Evolutionary conservation across 352 stramenopile species (phyloP).

Genomic region (Globisporangium megalacanthum): DNA sequence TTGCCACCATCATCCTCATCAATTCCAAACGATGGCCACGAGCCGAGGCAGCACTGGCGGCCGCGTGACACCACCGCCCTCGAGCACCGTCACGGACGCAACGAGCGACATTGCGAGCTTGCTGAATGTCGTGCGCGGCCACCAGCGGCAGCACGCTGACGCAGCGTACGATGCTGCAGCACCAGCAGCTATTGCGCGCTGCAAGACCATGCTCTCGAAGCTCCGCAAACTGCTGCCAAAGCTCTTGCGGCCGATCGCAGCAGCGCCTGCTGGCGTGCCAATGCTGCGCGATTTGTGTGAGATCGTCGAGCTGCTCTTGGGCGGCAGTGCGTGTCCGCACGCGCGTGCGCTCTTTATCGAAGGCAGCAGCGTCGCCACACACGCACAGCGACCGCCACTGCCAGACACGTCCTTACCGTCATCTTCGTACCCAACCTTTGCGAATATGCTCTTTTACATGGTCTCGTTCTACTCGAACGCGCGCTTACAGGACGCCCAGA

Average conservation of each 20-base stretch:
- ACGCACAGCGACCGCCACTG: not conserved
- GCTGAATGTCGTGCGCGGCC: constrained; percentile 31
- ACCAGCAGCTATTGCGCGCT: constrained; percentile 33
- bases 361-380: not conserved
- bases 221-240: constrained; percentile 63
- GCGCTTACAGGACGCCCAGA: constrained; percentile 27
- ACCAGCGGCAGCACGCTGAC: constrained; percentile 47
- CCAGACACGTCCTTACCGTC: not conserved
- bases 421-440: constrained; percentile 39
- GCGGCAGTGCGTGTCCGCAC: constrained; percentile 43
- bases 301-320: constrained; percentile 41
- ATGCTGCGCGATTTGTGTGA: constrained; percentile 56
- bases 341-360: constrained; percentile 59
- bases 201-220: constrained; percentile 68
- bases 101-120: constrained; percentile 51
- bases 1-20: no score
- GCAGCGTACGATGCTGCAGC: constrained; percentile 27
- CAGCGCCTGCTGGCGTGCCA: constrained; percentile 22
- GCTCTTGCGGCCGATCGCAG: constrained; percentile 48
- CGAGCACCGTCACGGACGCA: constrained; percentile 19
- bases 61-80: not conserved
- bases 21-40: constrained; percentile 2
- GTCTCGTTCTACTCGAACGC: constrained; percentile 59
- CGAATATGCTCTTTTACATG: constrained; percentile 72
- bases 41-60: not conserved